These are phyloP conservation scores for Lasiosphaeria ovina DNA, from an alignment of 495 filamentous ascomycete genomes.

Conservation along the genomic window DNA sequence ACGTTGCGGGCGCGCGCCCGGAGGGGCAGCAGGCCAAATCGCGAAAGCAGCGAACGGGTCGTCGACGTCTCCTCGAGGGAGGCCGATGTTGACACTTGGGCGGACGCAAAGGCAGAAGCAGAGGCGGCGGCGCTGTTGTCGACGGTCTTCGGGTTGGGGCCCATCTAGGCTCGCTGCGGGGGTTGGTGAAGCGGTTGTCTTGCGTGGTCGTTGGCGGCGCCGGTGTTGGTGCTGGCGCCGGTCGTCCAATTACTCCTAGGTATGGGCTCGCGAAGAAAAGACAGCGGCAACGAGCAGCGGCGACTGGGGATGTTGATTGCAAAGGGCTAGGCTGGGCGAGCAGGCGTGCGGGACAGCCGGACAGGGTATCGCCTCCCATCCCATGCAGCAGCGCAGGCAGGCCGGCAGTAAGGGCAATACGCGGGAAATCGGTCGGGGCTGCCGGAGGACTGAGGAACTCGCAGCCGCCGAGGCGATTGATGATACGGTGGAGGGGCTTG, in stretches of 20 bases:
- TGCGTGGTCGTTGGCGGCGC: constrained; percentile 14
- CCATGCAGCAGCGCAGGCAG: constrained; percentile 11
- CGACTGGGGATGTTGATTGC: constrained; percentile 3
- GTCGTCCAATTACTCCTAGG: not conserved
- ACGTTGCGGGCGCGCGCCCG: constrained; percentile 66
- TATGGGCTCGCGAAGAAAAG: not conserved
- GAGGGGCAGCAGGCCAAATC: constrained; percentile 57
- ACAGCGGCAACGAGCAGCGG: not conserved
- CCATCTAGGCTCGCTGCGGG: constrained; percentile 34
- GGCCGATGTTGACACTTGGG: constrained; percentile 22
- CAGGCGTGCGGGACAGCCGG: constrained; percentile 16
- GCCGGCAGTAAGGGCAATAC: not conserved
- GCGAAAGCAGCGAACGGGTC: constrained; percentile 43
- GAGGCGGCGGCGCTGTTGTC: constrained; percentile 32
- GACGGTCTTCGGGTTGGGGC: constrained; percentile 33
- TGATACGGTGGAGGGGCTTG: constrained; percentile 9
- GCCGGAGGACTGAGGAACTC: not conserved
- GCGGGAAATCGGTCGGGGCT: constrained; percentile 12
- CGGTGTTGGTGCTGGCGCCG: constrained; percentile 1
- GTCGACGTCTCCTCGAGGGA: constrained; percentile 35
- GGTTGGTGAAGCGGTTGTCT: constrained; percentile 9
- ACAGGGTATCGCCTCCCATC: constrained; percentile 16
- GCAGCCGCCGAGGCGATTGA: not conserved
- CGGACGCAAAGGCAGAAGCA: constrained; percentile 13
- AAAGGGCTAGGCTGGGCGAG: constrained; percentile 5